Percentiles rank a stretch among this genome's conserved stretches.
Conservation (phyloP, 352 stramenopile species). For the Phytophthora parvispora region DNA sequence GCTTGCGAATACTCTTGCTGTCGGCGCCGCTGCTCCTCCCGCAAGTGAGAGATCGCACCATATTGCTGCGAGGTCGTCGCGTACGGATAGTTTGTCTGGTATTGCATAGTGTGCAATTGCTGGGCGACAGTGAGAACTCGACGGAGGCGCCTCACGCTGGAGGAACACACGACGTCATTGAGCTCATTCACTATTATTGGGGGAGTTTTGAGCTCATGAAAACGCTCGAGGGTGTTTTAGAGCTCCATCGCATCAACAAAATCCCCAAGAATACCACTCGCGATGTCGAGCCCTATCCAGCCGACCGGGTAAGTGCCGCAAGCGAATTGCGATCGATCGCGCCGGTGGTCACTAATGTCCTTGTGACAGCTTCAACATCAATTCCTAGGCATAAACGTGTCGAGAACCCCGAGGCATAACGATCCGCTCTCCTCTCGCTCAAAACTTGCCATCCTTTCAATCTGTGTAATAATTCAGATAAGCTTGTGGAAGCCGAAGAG, state of each 20-base stretch:
- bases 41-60: slow-evolving; percentile 31
- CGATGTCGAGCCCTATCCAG: too few species aligned
- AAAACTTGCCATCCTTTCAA: too few species aligned
- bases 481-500: neutral
- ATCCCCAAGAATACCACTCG: neutral
- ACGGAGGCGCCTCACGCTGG: neutral
- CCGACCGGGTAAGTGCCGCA: too few species aligned
- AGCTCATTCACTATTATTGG: slow-evolving; percentile 28
- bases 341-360: too few species aligned
- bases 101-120: slow-evolving; percentile 28
- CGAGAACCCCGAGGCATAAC: too few species aligned
- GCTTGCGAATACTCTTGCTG: slow-evolving; percentile 71
- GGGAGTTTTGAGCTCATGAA: neutral
- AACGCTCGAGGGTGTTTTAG: neutral
- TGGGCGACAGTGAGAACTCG: neutral
- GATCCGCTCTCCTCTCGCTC: too few species aligned
- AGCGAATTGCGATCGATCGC: too few species aligned
- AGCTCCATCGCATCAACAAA: slow-evolving; percentile 3
- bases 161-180: slow-evolving; percentile 3
- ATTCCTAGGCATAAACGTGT: too few species aligned
- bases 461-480: too few species aligned
- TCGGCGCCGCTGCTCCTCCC: slow-evolving; percentile 62
- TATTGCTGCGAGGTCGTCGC: slow-evolving; percentile 34
- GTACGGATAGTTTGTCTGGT: slow-evolving; percentile 38
- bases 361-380: too few species aligned